A percentile compares a stretch with the other conserved stretches of the same genome.
These are phyloP conservation scores for Pythium aphanidermatum DNA, from an alignment of 352 stramenopile species.

Conservation along the genomic window DNA sequence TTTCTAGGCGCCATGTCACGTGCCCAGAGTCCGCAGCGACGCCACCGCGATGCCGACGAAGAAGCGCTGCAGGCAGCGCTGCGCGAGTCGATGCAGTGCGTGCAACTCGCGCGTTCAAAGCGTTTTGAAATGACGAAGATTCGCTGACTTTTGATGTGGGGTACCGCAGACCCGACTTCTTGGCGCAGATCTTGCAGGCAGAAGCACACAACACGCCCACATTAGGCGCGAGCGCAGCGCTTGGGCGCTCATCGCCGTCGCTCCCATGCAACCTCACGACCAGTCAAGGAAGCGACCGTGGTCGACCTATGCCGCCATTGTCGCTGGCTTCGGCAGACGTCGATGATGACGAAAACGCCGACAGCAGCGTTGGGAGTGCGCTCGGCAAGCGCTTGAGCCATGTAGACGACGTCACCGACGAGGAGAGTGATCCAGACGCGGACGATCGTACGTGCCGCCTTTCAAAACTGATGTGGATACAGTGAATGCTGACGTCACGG, in stretches of 20 bases:
- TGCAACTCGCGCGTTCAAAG: background rate
- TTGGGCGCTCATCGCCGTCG: background rate
- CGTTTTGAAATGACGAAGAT: background rate
- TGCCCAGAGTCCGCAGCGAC: conserved; percentile 1
- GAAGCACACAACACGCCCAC: conserved; percentile 22
- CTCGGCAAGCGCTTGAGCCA: background rate
- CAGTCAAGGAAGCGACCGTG: conserved; percentile 2
- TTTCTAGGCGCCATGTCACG: background rate
- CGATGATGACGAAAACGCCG: conserved; percentile 5
- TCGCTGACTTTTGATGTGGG: background rate
- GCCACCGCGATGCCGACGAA: conserved; percentile 52
- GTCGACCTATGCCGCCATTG: conserved; percentile 9
- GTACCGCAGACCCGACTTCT: conserved; percentile 66
- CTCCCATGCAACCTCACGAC: background rate
- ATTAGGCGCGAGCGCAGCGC: background rate
- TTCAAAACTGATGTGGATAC: background rate
- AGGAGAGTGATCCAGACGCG: conserved; percentile 14
- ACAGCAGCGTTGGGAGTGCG: conserved; percentile 2
- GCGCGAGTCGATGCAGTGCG: conserved; percentile 52
- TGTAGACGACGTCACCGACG: conserved; percentile 2
- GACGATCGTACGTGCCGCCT: conserved; percentile 2
- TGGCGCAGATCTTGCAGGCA: conserved; percentile 65
- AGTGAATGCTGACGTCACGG: too few relatives aligned
- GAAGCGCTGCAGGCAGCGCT: conserved; percentile 63
- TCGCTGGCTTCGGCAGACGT: conserved; percentile 6